These are phyloP conservation scores for Candida andamanensis DNA, from an alignment of 805 yeast species.

Conservation along the genomic window DNA sequence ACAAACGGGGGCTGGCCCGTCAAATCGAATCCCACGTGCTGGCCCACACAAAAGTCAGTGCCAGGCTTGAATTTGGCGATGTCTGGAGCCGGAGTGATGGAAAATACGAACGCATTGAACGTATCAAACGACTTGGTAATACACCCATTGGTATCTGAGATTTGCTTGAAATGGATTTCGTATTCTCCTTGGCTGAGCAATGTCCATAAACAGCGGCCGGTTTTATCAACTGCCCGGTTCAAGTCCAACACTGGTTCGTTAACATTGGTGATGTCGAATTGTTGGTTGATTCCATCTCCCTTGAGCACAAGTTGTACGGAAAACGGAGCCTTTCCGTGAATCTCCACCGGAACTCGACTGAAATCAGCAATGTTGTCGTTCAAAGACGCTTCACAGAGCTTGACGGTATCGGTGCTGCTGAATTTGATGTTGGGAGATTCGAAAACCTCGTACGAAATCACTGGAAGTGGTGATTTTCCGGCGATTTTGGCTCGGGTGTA, in stretches of 20 bases:
- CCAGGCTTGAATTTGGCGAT: constrained; percentile 35
- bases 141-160: constrained; percentile 73
- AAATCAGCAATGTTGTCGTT: constrained; percentile 19
- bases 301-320: constrained; percentile 50
- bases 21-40: constrained; percentile 69
- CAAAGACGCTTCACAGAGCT: constrained; percentile 34
- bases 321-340: constrained; percentile 62
- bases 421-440: constrained; percentile 59
- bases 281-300: constrained; percentile 53
- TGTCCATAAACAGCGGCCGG: constrained; percentile 9
- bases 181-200: constrained; percentile 59
- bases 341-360: constrained; percentile 43
- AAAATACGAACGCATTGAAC: constrained; percentile 42
- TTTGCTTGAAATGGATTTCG: constrained; percentile 48
- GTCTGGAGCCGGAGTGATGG: constrained; percentile 73
- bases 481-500: constrained; percentile 36
- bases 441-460: constrained; percentile 38
- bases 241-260: constrained; percentile 12
- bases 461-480: not conserved
- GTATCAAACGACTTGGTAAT: constrained; percentile 34
- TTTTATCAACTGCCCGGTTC: constrained; percentile 5
- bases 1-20: constrained; percentile 79
- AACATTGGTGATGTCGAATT: constrained; percentile 41
- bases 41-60: constrained; percentile 78
- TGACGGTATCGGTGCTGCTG: constrained; percentile 41